Conservation (phyloP, 768 basidiomycete genomes). For the Rhodotorula sphaerocarpa region DNA sequence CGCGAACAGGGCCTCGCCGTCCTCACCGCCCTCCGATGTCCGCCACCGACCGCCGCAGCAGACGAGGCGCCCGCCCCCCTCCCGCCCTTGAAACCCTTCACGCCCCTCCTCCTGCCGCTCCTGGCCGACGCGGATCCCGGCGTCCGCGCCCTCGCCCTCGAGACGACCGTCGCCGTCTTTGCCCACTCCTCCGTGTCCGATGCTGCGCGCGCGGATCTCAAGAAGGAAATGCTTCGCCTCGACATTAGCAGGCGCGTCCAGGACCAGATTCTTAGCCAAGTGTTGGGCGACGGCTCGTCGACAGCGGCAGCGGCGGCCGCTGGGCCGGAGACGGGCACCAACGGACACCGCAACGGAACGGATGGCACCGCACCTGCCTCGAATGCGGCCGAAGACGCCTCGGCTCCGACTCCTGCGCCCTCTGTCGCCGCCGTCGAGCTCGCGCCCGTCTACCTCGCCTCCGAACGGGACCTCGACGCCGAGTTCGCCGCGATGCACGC, state of each 20-base stretch:
- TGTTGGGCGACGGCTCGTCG: constrained; percentile 28
- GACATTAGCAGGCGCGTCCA: constrained; percentile 77
- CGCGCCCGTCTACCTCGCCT: constrained; percentile 55
- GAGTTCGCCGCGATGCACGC: constrained; percentile 74
- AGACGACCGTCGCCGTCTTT: constrained; percentile 74
- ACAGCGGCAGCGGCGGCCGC: no score
- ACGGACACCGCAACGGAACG: background rate
- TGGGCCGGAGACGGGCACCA: no score
- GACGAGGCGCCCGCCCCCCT: background rate
- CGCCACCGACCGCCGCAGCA: background rate
- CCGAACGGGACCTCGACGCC: constrained; percentile 69
- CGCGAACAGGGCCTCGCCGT: constrained; percentile 49
- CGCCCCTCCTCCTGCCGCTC: constrained; percentile 67
- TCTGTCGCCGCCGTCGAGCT: background rate
- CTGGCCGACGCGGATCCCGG: constrained; percentile 84
- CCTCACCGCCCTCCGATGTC: constrained; percentile 16
- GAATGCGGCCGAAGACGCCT: background rate
- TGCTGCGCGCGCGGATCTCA: constrained; percentile 81
- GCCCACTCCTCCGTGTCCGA: constrained; percentile 59
- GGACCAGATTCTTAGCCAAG: constrained; percentile 58
- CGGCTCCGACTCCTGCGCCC: constrained; percentile 13
- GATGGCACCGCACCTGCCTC: background rate
- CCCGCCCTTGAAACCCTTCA: constrained; percentile 65
- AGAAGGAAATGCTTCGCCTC: constrained; percentile 72
- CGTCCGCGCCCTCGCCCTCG: constrained; percentile 77